These are phyloP conservation scores for Penicillium odoratum DNA, from an alignment of 495 filamentous ascomycete genomes.

Conservation along the genomic window DNA sequence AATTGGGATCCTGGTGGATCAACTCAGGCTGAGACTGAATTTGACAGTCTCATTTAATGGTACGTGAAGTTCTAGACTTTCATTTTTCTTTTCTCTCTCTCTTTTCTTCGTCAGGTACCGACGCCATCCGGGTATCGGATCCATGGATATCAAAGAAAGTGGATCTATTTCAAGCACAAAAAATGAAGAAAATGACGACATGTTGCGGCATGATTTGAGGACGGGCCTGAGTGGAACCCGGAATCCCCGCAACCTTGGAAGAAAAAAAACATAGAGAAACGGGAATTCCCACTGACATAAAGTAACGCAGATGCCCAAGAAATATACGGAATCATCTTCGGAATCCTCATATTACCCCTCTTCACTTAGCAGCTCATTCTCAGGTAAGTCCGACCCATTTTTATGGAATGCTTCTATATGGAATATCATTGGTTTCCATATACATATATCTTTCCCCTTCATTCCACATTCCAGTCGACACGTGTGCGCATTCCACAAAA, in stretches of 20 bases:
- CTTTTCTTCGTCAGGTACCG: conserved; percentile 10
- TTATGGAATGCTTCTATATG: conserved; percentile 5
- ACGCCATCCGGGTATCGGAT: conserved; percentile 13
- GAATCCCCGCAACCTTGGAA: conserved; percentile 13
- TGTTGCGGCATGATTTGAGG: not conserved
- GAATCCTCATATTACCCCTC: conserved; percentile 42
- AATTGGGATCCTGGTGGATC: conserved; percentile 5
- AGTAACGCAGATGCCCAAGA: conserved; percentile 14
- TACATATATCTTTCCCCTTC: not conserved
- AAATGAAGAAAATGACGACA: conserved; percentile 8
- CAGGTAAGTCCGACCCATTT: conserved; percentile 18
- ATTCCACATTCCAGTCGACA: conserved; percentile 21
- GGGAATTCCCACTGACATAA: conserved; percentile 7
- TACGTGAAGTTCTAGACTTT: conserved; percentile 3
- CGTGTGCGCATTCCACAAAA: conserved; percentile 36
- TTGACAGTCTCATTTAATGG: not conserved
- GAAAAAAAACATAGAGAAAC: conserved; percentile 5
- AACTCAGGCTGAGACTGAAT: not conserved
- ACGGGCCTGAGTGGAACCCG: conserved; percentile 1
- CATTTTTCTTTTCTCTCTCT: not conserved
- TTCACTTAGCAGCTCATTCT: conserved; percentile 27
- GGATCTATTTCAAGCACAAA: not conserved
- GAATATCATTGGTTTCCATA: too few species aligned
- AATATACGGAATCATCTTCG: conserved; percentile 20
- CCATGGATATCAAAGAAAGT: conserved; percentile 2